Percentiles rank a stretch among this genome's conserved stretches.
phyloP scores from a whole-genome alignment of 768 basidiomycete species.

The Naematelia aurantialba region DNA sequence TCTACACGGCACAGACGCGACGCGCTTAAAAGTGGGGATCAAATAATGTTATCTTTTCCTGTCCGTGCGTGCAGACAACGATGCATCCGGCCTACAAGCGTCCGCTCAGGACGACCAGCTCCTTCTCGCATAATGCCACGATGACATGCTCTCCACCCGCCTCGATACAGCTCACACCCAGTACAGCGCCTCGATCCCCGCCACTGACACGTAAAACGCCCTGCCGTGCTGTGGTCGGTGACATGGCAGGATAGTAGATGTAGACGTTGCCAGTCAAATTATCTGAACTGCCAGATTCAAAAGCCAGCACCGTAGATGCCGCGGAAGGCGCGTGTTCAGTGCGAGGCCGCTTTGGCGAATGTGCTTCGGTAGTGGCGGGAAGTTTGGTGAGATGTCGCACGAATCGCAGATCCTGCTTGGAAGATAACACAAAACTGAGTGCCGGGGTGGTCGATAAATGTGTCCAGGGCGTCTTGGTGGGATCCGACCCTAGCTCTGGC shows the following conservation, averaged over 20 bases:
- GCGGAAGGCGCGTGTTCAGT: slow-evolving; percentile 1
- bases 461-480: slow-evolving; percentile 28
- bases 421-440: slow-evolving; percentile 87
- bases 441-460: slow-evolving; percentile 84
- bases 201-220: slow-evolving; percentile 72
- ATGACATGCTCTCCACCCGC: slow-evolving; percentile 49
- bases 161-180: slow-evolving; percentile 66
- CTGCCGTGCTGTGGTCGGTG: slow-evolving; percentile 65
- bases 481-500: slow-evolving; percentile 16
- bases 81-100: too few relatives aligned
- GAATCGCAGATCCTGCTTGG: slow-evolving; percentile 84
- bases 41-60: neutral
- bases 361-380: neutral
- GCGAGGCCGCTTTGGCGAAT: slow-evolving; percentile 14
- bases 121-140: slow-evolving; percentile 69
- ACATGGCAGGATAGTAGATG: slow-evolving; percentile 64
- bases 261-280: slow-evolving; percentile 78
- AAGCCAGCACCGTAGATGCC: slow-evolving; percentile 61
- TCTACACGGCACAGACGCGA: neutral
- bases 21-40: neutral
- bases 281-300: slow-evolving; percentile 59
- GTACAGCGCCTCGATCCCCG: slow-evolving; percentile 65
- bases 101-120: slow-evolving; percentile 57
- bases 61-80: too few relatives aligned
- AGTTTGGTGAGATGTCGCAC: slow-evolving; percentile 63